Percentiles rank a stretch among this genome's conserved stretches.
phyloP scores from a whole-genome alignment of 1,284 basidiomycete species.

The Coniferiporia weirii region DNA sequence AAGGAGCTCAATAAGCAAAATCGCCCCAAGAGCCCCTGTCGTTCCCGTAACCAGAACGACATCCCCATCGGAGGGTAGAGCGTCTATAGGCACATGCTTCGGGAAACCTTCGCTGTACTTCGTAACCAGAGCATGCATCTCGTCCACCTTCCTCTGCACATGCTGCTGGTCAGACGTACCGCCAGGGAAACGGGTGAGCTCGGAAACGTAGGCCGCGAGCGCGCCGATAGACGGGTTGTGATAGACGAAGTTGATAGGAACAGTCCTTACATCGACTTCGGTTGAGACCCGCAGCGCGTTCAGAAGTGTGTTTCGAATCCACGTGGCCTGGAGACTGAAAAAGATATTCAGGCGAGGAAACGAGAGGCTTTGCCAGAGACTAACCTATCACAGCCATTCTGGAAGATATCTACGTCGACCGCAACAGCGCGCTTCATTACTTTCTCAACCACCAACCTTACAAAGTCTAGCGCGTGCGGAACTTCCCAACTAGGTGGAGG shows the following conservation, averaged over 20 bases:
- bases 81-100: slow-evolving; percentile 14
- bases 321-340: slow-evolving; percentile 35
- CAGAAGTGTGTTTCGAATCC: slow-evolving; percentile 35
- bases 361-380: background rate
- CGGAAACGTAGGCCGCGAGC: slow-evolving; percentile 26
- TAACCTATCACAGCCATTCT: slow-evolving; percentile 20
- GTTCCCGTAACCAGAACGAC: slow-evolving; percentile 34
- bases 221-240: slow-evolving; percentile 28
- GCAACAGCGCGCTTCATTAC: slow-evolving; percentile 9
- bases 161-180: slow-evolving; percentile 2
- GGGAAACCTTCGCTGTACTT: slow-evolving; percentile 31
- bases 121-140: slow-evolving; percentile 28
- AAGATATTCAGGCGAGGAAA: background rate
- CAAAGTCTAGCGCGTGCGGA: slow-evolving; percentile 7
- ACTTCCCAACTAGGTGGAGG: slow-evolving; percentile 10
- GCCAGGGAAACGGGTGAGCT: background rate
- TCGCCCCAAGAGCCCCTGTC: slow-evolving; percentile 32
- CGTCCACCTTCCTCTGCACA: slow-evolving; percentile 12
- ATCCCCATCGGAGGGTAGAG: slow-evolving; percentile 16
- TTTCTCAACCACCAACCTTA: slow-evolving; percentile 10
- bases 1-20: slow-evolving; percentile 27
- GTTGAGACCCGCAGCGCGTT: slow-evolving; percentile 29
- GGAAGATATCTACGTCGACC: slow-evolving; percentile 22
- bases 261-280: slow-evolving; percentile 21
- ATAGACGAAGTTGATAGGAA: slow-evolving; percentile 33